Conservation (phyloP, 495 filamentous ascomycete species). For the Extremus antarcticus region DNA sequence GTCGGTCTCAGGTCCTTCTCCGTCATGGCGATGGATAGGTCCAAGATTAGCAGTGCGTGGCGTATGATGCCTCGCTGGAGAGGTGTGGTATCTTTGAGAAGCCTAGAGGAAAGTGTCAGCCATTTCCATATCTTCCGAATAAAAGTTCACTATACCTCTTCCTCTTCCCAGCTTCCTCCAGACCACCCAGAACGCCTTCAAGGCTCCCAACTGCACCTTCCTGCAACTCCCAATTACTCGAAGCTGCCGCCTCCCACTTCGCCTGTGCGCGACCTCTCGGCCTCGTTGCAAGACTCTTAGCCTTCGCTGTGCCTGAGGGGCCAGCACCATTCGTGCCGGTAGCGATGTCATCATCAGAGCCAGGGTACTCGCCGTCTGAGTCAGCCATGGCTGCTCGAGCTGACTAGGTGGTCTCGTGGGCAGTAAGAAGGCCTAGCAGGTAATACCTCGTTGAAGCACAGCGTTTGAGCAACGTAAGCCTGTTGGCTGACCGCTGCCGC, state of each 20-base stretch:
- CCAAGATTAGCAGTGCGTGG: constrained; percentile 82
- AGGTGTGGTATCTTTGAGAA: constrained; percentile 85
- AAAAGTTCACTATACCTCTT: constrained; percentile 45
- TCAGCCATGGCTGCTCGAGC: constrained; percentile 43
- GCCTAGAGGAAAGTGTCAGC: constrained; percentile 37
- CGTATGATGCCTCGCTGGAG: constrained; percentile 94
- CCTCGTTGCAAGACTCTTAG: constrained; percentile 12
- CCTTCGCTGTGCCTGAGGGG: not conserved
- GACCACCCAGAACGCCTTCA: constrained; percentile 53
- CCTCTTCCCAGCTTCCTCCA: constrained; percentile 61
- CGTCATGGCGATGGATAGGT: constrained; percentile 83
- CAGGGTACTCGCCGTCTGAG: constrained; percentile 78
- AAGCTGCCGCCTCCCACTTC: constrained; percentile 45
- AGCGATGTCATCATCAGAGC: constrained; percentile 64
- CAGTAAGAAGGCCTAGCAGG: no score
- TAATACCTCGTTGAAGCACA: no score
- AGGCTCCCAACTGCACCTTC: constrained; percentile 69
- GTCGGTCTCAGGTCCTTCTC: constrained; percentile 91
- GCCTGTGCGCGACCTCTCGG: constrained; percentile 33
- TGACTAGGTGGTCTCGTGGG: not conserved
- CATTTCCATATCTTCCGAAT: not conserved
- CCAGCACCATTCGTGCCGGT: constrained; percentile 12
- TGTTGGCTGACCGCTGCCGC: not conserved
- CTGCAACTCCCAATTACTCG: constrained; percentile 42
- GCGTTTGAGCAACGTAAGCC: no score